Evolutionary conservation across 306 rosid species (phyloP).

Genomic region (Geum urbanum): DNA sequence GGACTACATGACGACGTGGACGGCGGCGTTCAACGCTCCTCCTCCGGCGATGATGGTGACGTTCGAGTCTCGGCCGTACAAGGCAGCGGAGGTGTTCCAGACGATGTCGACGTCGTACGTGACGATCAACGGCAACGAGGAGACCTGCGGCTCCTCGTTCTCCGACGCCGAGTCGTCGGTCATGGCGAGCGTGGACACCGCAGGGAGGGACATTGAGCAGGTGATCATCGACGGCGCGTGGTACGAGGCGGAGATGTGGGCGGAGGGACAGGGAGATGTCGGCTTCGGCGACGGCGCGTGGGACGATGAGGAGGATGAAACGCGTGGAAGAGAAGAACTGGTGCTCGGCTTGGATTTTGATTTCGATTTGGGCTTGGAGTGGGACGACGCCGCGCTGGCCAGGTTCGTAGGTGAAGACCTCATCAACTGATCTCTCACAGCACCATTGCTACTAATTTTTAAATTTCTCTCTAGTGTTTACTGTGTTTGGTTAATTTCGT

Average conservation of each 20-base stretch:
- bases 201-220: slow-evolving; percentile 14
- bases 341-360: background rate
- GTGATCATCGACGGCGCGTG: background rate
- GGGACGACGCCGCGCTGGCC: slow-evolving; percentile 40
- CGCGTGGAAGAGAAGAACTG: slow-evolving; percentile 9
- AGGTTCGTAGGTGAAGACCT: slow-evolving; percentile 38
- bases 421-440: background rate
- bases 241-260: background rate
- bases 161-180: slow-evolving; percentile 58
- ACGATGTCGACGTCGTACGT: slow-evolving; percentile 53
- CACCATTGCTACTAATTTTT: background rate
- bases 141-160: slow-evolving; percentile 77
- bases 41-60: slow-evolving; percentile 18
- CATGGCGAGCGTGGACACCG: slow-evolving; percentile 58
- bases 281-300: slow-evolving; percentile 21
- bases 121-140: slow-evolving; percentile 70
- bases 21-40: no score
- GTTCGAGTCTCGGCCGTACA: slow-evolving; percentile 48
- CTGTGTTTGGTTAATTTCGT: no score
- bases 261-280: background rate
- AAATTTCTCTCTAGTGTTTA: background rate
- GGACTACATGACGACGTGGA: background rate
- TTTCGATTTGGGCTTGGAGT: background rate
- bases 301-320: slow-evolving; percentile 5
- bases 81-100: slow-evolving; percentile 38